These are phyloP conservation scores for Zoysia japonica DNA, from an alignment of 176 grass and related monocot species.

Conservation along the genomic window DNA sequence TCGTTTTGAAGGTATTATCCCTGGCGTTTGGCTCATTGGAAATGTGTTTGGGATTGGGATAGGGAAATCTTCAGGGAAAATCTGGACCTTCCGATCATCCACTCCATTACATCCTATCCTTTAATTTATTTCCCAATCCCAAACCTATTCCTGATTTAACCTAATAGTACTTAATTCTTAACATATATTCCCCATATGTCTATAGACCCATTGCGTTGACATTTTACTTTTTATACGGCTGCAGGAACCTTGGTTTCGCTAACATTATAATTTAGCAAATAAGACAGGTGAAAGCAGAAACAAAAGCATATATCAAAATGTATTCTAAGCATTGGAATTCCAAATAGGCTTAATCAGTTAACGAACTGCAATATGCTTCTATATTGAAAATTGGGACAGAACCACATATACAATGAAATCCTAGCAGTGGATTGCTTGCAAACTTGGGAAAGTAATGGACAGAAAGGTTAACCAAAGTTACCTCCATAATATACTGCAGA, in stretches of 20 bases:
- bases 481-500: slow-evolving; percentile 95
- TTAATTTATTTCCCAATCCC: no score
- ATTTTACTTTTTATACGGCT: slow-evolving; percentile 20
- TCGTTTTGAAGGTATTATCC: background rate
- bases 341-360: slow-evolving; percentile 1
- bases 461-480: slow-evolving; percentile 35
- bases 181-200: slow-evolving; percentile 6
- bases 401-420: background rate
- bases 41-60: no score
- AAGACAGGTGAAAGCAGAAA: background rate
- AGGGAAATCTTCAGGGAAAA: no score
- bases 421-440: background rate
- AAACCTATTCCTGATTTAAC: background rate
- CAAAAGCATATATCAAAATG: background rate
- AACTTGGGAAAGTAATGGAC: slow-evolving; percentile 23
- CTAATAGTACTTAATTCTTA: slow-evolving; percentile 8
- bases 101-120: no score
- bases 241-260: background rate
- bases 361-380: background rate
- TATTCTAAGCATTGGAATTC: slow-evolving; percentile 4
- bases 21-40: no score
- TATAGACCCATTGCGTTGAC: background rate
- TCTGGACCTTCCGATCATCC: no score
- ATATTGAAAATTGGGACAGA: background rate
- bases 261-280: background rate